phyloP scores from a whole-genome alignment of 805 yeast species.

The Suhomyces sp. region DNA sequence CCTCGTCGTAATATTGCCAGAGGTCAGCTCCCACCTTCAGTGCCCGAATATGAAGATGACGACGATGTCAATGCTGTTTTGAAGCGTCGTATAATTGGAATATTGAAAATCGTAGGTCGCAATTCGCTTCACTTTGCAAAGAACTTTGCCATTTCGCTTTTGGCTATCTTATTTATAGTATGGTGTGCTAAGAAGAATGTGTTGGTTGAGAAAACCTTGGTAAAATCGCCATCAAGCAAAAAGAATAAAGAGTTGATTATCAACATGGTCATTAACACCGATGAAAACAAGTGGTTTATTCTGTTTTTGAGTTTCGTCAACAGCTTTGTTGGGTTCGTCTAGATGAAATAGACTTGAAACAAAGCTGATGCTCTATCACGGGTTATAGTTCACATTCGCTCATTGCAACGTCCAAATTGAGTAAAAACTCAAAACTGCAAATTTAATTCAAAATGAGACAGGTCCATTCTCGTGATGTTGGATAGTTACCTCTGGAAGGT shows the following conservation, averaged over 20 bases:
- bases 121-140: conserved; percentile 27
- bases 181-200: conserved; percentile 45
- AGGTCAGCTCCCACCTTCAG: conserved; percentile 5
- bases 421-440: neutral
- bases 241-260: conserved; percentile 38
- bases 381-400: neutral
- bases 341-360: neutral
- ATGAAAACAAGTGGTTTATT: conserved; percentile 44
- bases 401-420: neutral
- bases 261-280: conserved; percentile 41
- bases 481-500: neutral
- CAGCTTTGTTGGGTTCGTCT: conserved; percentile 43
- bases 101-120: conserved; percentile 28
- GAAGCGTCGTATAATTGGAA: conserved; percentile 19
- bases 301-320: conserved; percentile 35
- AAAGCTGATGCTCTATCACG: too few relatives aligned
- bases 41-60: conserved; percentile 13
- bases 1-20: conserved; percentile 1
- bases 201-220: conserved; percentile 36
- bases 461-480: neutral
- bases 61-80: conserved; percentile 16
- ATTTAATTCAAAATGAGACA: neutral
- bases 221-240: conserved; percentile 27
- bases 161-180: conserved; percentile 37
- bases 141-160: conserved; percentile 33